Percentiles rank a stretch among this genome's conserved stretches.
Conservation (phyloP, 176 grass and related monocot species). For the Carex pumila region DNA sequence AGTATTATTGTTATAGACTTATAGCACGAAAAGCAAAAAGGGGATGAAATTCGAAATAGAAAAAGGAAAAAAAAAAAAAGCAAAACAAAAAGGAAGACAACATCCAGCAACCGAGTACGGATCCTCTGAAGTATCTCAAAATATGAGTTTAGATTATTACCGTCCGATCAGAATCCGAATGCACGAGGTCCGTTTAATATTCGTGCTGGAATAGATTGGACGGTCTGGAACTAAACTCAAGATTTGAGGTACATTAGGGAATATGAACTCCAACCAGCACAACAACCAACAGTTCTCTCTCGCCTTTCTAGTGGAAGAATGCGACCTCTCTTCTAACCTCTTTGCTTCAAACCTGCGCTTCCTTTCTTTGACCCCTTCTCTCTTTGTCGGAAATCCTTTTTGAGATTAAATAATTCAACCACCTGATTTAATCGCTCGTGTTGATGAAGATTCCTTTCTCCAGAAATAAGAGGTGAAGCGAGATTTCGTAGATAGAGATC, state of each 20-base stretch:
- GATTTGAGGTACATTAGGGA: too few relatives aligned
- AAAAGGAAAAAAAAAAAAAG: background rate
- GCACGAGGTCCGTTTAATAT: too few relatives aligned
- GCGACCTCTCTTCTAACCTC: constrained; percentile 19
- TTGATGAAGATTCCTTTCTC: constrained; percentile 1
- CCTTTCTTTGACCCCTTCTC: background rate
- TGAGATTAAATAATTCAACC: constrained; percentile 13
- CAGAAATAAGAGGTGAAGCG: constrained; percentile 1
- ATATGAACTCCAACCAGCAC: too few relatives aligned
- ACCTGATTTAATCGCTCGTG: constrained; percentile 14
- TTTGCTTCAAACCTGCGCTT: constrained; percentile 23
- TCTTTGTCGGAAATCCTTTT: background rate
- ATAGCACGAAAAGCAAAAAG: constrained; percentile 10
- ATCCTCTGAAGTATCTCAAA: too few relatives aligned
- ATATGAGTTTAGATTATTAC: too few relatives aligned
- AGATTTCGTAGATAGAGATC: constrained; percentile 8
- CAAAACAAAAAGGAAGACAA: background rate
- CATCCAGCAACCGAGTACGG: too few relatives aligned
- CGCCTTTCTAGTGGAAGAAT: constrained; percentile 1
- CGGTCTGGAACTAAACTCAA: too few relatives aligned
- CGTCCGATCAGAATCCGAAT: too few relatives aligned
- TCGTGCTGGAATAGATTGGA: too few relatives aligned
- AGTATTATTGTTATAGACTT: background rate
- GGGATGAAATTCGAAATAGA: background rate
- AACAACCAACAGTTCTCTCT: constrained; percentile 5